Evolutionary conservation across 768 basidiomycete species (phyloP).

Genomic region (Pleurotus djamor): DNA sequence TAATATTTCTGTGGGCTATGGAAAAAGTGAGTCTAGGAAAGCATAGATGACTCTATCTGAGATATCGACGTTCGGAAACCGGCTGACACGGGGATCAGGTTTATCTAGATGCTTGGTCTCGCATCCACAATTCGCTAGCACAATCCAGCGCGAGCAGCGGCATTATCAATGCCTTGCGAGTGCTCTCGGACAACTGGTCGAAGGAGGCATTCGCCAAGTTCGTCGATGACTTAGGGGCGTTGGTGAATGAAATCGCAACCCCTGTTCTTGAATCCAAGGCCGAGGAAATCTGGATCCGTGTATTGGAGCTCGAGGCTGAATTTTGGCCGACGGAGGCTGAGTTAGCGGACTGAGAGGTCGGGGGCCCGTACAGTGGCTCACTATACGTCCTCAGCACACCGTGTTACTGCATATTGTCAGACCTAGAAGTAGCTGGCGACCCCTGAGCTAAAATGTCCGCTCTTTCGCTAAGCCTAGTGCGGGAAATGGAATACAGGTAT

Average conservation of each 20-base stretch:
- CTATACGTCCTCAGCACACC: background rate
- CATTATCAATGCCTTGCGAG: conserved; percentile 28
- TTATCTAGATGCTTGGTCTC: conserved; percentile 69
- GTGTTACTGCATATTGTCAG: no score
- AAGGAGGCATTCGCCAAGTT: conserved; percentile 49
- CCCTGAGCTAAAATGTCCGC: no score
- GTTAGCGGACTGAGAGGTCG: background rate
- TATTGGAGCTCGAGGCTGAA: conserved; percentile 56
- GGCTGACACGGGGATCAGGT: conserved; percentile 34
- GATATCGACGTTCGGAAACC: background rate
- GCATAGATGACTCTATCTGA: background rate
- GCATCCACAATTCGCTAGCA: conserved; percentile 29
- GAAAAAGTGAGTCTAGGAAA: conserved; percentile 46
- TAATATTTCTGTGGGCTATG: conserved; percentile 81
- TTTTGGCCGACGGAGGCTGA: conserved; percentile 57
- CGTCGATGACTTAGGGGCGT: conserved; percentile 43
- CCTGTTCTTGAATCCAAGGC: conserved; percentile 32
- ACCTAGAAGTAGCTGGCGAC: no score
- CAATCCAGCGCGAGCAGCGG: background rate
- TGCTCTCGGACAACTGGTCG: conserved; percentile 68
- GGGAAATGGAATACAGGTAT: no score
- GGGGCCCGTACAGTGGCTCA: background rate
- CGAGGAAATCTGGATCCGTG: conserved; percentile 54
- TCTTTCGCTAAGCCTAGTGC: no score
- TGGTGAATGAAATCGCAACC: conserved; percentile 40